Evolutionary conservation across 805 yeast genomes (phyloP).

Genomic region (Kregervanrija delftensis): DNA sequence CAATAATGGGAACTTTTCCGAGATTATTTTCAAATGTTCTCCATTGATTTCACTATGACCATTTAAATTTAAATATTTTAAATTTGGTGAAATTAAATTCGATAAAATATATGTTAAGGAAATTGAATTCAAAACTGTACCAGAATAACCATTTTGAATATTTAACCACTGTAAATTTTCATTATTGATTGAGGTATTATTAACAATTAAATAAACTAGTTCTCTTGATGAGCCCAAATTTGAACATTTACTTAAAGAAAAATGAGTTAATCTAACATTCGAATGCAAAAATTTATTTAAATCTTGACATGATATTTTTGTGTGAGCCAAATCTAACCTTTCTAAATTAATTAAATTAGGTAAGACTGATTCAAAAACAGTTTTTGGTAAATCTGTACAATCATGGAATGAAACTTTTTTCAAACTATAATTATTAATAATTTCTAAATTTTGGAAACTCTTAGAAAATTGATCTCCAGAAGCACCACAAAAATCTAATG

Average conservation of each 20-base stretch:
- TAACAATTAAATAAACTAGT: conserved; percentile 57
- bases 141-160: conserved; percentile 46
- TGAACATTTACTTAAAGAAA: conserved; percentile 61
- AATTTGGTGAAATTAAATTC: conserved; percentile 36
- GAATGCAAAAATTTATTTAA: conserved; percentile 46
- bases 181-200: conserved; percentile 55
- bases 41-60: conserved; percentile 40
- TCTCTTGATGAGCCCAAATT: conserved; percentile 63
- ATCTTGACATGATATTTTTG: conserved; percentile 62
- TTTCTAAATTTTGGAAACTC: conserved; percentile 44
- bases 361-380: conserved; percentile 48
- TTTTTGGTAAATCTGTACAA: conserved; percentile 67
- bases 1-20: conserved; percentile 32
- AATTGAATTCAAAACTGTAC: conserved; percentile 41
- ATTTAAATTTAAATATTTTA: conserved; percentile 43
- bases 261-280: conserved; percentile 59
- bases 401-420: conserved; percentile 73
- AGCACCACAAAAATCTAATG: conserved; percentile 86
- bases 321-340: conserved; percentile 75
- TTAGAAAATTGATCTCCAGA: conserved; percentile 55
- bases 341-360: conserved; percentile 50
- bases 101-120: conserved; percentile 38
- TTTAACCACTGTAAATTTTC: conserved; percentile 44
- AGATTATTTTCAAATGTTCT: conserved; percentile 32
- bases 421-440: conserved; percentile 21